Conservation (phyloP, 2,329 filamentous ascomycete genomes). For the Scopulariopsis brevicaulis region DNA sequence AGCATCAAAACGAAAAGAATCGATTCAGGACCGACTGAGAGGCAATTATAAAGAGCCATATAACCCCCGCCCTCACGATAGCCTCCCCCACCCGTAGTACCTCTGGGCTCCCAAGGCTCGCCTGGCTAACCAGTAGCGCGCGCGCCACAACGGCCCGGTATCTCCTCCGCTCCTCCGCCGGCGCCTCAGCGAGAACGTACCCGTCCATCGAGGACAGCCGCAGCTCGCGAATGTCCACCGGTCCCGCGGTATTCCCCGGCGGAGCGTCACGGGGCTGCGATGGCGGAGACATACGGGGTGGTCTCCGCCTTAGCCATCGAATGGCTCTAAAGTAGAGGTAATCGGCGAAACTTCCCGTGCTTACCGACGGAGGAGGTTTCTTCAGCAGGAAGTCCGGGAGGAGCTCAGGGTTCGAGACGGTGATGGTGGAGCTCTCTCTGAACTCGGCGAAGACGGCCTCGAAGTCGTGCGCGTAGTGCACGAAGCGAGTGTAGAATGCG, state of each 20-base stretch:
- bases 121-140: conserved; percentile 31
- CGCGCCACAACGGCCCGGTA: conserved; percentile 27
- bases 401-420: conserved; percentile 40
- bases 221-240: conserved; percentile 31
- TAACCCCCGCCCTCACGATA: conserved; percentile 18
- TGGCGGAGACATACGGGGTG: conserved; percentile 26
- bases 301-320: conserved; percentile 28
- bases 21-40: not conserved
- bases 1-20: not conserved
- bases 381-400: conserved; percentile 33
- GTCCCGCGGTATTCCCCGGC: not conserved
- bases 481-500: conserved; percentile 54
- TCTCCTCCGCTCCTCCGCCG: conserved; percentile 12
- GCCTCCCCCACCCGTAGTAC: conserved; percentile 20
- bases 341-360: conserved; percentile 21
- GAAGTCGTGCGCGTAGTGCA: conserved; percentile 49
- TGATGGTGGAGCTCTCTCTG: conserved; percentile 45
- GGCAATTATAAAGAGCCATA: conserved; percentile 14
- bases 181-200: conserved; percentile 25
- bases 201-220: conserved; percentile 40
- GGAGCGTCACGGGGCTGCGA: conserved; percentile 23
- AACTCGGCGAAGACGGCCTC: conserved; percentile 51
- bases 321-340: conserved; percentile 31
- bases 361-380: conserved; percentile 21
- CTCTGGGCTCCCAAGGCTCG: conserved; percentile 22